Evolutionary conservation across 345 rosid species (phyloP).

Genomic region (Lepidium africanum): DNA sequence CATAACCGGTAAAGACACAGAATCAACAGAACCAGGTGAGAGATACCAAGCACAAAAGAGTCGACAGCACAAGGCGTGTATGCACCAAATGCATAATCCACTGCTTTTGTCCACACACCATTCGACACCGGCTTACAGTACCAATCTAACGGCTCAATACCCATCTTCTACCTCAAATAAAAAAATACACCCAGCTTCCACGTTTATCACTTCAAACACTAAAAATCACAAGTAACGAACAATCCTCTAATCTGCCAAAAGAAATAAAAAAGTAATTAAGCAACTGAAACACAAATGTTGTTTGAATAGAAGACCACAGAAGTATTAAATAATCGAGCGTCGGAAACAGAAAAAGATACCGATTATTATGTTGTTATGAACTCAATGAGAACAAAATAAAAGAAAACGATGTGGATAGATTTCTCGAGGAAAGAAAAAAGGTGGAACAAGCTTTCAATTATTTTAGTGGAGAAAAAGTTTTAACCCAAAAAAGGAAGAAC

Average conservation of each 20-base stretch:
- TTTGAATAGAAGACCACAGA: not conserved
- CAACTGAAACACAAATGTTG: not conserved
- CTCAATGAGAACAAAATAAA: not conserved
- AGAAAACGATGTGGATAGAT: conserved; percentile 4
- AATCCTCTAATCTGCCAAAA: conserved; percentile 3
- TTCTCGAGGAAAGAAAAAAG: not conserved
- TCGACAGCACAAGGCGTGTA: conserved; percentile 94
- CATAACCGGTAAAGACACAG: conserved; percentile 74
- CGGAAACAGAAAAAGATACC: not conserved
- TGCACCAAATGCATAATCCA: conserved; percentile 86
- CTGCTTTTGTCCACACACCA: conserved; percentile 73
- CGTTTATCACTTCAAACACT: not conserved
- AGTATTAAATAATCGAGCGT: not conserved
- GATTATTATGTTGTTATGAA: not conserved
- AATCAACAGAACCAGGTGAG: conserved; percentile 61
- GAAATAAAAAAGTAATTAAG: not conserved
- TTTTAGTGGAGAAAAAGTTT: conserved; percentile 2
- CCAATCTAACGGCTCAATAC: conserved; percentile 65
- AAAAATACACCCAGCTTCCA: not conserved
- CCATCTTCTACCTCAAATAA: conserved; percentile 35
- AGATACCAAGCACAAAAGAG: conserved; percentile 54
- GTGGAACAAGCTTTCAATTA: not conserved
- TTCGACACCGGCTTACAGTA: conserved; percentile 66
- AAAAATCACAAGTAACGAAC: conserved; percentile 11
- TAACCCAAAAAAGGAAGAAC: conserved; percentile 1